phyloP scores from a whole-genome alignment of 805 yeast genomes.

The Candida verbasci region DNA sequence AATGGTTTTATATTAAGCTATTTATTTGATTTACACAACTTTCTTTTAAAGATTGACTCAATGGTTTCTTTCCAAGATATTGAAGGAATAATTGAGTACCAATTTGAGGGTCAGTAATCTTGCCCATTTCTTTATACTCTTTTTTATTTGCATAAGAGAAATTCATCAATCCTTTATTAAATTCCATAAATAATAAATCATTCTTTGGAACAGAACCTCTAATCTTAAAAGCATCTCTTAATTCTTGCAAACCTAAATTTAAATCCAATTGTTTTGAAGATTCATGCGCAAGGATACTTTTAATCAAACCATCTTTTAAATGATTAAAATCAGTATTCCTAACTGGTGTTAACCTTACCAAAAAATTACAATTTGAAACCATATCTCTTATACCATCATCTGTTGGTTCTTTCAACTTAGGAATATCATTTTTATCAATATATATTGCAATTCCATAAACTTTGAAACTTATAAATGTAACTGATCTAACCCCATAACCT shows the following conservation, averaged over 20 bases:
- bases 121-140: constrained; percentile 44
- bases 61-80: constrained; percentile 55
- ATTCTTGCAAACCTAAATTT: constrained; percentile 59
- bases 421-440: constrained; percentile 57
- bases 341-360: constrained; percentile 77
- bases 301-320: constrained; percentile 81
- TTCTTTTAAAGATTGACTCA: constrained; percentile 51
- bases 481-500: constrained; percentile 74
- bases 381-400: constrained; percentile 40
- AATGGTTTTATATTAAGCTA: too few species aligned
- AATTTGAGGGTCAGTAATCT: constrained; percentile 56
- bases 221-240: constrained; percentile 54
- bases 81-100: constrained; percentile 67
- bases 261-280: constrained; percentile 45
- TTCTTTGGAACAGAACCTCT: constrained; percentile 73
- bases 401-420: constrained; percentile 41
- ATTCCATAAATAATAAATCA: constrained; percentile 58
- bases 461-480: constrained; percentile 74
- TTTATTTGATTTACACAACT: constrained; percentile 31
- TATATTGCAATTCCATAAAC: constrained; percentile 89
- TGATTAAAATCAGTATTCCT: constrained; percentile 91
- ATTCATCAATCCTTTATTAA: constrained; percentile 26
- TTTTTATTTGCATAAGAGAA: constrained; percentile 22
- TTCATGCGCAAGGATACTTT: constrained; percentile 69
- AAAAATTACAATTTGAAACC: constrained; percentile 54